Evolutionary conservation across 345 rosid genomes (phyloP).

Genomic region (Populus tremula): DNA sequence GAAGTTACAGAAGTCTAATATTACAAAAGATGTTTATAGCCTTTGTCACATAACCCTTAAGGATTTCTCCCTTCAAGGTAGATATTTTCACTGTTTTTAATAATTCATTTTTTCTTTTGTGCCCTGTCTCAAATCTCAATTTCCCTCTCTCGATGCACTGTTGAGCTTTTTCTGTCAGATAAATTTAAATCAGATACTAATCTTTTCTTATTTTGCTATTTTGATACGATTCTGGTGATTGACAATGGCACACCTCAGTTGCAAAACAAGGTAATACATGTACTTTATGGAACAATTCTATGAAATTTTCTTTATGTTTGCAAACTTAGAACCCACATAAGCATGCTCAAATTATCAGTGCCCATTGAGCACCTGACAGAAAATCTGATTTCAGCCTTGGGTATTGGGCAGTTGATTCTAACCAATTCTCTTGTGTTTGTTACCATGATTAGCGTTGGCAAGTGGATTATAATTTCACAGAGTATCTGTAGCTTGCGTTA

Average conservation of each 20-base stretch:
- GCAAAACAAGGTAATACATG: slow-evolving; percentile 61
- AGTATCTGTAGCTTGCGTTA: not conserved
- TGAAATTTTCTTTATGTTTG: not conserved
- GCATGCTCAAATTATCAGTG: not conserved
- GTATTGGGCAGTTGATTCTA: not conserved
- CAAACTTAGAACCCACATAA: not conserved
- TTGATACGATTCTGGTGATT: slow-evolving; percentile 4
- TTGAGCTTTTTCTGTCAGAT: not conserved
- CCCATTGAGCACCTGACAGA: not conserved
- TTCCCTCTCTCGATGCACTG: not conserved
- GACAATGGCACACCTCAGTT: slow-evolving; percentile 38
- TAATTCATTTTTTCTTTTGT: not conserved
- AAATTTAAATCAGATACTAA: slow-evolving; percentile 19
- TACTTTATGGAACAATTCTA: not conserved
- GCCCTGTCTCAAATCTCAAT: not conserved
- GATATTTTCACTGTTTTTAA: not conserved
- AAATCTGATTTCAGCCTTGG: not conserved
- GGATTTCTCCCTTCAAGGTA: slow-evolving; percentile 98
- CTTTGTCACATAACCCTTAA: slow-evolving; percentile 86
- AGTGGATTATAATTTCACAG: not conserved
- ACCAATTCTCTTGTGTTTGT: not conserved
- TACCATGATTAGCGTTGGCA: not conserved
- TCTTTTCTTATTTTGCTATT: slow-evolving; percentile 14
- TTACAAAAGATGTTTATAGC: slow-evolving; percentile 61
- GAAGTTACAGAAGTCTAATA: slow-evolving; percentile 63